A percentile compares a stretch with the other conserved stretches of the same genome.
Conservation (phyloP, 2,329 filamentous ascomycete genomes). For the Chaetomiaceae sp. region DNA sequence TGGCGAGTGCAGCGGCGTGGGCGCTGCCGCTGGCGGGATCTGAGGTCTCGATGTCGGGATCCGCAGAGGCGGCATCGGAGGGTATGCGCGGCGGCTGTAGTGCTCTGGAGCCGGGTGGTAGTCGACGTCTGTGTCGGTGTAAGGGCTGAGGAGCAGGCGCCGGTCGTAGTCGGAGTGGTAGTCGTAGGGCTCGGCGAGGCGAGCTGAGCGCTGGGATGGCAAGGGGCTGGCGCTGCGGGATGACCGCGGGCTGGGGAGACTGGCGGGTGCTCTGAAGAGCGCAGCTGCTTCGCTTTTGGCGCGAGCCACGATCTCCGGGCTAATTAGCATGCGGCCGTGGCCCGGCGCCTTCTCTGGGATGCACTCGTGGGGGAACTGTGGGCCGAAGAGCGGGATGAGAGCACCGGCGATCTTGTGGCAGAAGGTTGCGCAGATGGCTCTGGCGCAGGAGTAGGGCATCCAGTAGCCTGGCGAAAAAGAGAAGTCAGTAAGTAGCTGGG, state of each 20-base stretch:
- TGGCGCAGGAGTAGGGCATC: slow-evolving; percentile 87
- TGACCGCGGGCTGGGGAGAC: slow-evolving; percentile 15
- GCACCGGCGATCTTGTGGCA: slow-evolving; percentile 80
- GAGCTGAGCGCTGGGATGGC: not conserved
- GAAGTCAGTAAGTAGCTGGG: slow-evolving; percentile 1
- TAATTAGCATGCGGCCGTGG: slow-evolving; percentile 65
- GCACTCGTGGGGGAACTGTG: slow-evolving; percentile 71
- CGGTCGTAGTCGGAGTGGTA: slow-evolving; percentile 15
- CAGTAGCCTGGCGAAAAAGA: slow-evolving; percentile 69
- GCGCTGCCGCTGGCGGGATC: not conserved
- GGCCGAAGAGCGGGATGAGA: slow-evolving; percentile 85
- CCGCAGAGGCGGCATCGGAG: not conserved
- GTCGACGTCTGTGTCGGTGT: slow-evolving; percentile 40
- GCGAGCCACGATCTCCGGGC: slow-evolving; percentile 48
- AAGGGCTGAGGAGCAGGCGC: slow-evolving; percentile 31
- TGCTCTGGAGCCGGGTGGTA: slow-evolving; percentile 28
- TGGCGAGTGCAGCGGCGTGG: slow-evolving; percentile 14
- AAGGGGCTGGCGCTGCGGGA: slow-evolving; percentile 15
- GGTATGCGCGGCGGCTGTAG: not conserved
- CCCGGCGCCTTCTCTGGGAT: slow-evolving; percentile 57
- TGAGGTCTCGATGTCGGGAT: not conserved
- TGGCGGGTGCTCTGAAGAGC: slow-evolving; percentile 33
- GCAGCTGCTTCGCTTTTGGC: slow-evolving; percentile 48
- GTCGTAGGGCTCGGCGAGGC: slow-evolving; percentile 12
- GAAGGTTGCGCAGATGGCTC: slow-evolving; percentile 83